Conservation (phyloP, 1,284 basidiomycete species). For the Laetiporus sulphureus region DNA sequence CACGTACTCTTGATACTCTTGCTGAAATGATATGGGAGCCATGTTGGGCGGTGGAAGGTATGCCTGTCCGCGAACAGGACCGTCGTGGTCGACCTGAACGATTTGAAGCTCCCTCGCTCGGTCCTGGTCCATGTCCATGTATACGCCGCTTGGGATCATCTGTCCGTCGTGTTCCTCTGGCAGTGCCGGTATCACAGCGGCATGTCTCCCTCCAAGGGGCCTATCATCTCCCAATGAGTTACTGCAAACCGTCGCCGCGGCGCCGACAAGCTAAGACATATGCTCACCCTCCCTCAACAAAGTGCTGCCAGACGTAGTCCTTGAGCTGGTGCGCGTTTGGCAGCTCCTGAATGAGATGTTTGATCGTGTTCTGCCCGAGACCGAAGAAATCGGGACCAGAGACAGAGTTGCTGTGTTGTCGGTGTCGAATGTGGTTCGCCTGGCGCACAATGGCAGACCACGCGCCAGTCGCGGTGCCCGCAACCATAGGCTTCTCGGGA, state of each 20-base stretch:
- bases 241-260: slow-evolving; percentile 6
- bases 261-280: slow-evolving; percentile 1
- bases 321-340: slow-evolving; percentile 59
- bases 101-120: slow-evolving; percentile 23
- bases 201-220: slow-evolving; percentile 69
- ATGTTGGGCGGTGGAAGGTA: slow-evolving; percentile 12
- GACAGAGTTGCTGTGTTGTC: slow-evolving; percentile 76
- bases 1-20: slow-evolving; percentile 18
- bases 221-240: slow-evolving; percentile 27
- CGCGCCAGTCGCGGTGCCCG: slow-evolving; percentile 78
- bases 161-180: slow-evolving; percentile 57
- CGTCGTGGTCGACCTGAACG: slow-evolving; percentile 21
- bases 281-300: slow-evolving; percentile 73
- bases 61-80: slow-evolving; percentile 12
- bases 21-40: slow-evolving; percentile 22
- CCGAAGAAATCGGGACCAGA: slow-evolving; percentile 84
- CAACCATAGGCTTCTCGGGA: slow-evolving; percentile 60
- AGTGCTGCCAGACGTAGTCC: slow-evolving; percentile 80
- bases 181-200: slow-evolving; percentile 68
- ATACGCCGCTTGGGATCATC: slow-evolving; percentile 8
- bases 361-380: slow-evolving; percentile 77
- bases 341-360: slow-evolving; percentile 76
- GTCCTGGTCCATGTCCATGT: slow-evolving; percentile 10
- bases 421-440: slow-evolving; percentile 68
- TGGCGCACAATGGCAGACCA: slow-evolving; percentile 77